phyloP scores from a whole-genome alignment of 139 green algal species.

The Coelastrella sp. region DNA sequence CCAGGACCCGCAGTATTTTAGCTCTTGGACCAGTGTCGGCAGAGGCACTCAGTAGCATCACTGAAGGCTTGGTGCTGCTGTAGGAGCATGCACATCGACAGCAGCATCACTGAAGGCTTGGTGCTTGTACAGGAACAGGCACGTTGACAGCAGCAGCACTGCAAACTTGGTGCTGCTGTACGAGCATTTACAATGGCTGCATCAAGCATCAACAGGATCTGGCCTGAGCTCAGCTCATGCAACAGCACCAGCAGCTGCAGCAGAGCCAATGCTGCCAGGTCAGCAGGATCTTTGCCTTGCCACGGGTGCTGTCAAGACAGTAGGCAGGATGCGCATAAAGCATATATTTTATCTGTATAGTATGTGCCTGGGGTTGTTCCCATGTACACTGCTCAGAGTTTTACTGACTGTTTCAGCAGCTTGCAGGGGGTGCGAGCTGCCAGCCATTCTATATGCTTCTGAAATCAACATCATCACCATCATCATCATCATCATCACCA shows the following conservation, averaged over 20 bases:
- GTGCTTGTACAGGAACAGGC: not conserved
- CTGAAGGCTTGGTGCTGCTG: constrained; percentile 30
- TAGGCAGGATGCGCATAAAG: too few species aligned
- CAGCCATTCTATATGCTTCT: too few species aligned
- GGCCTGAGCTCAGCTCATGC: not conserved
- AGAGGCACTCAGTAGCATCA: not conserved
- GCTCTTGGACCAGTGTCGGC: constrained; percentile 13
- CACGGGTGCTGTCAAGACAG: not conserved
- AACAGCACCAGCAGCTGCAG: not conserved
- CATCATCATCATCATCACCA: too few species aligned
- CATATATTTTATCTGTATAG: too few species aligned
- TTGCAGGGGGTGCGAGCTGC: too few species aligned
- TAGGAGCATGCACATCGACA: not conserved
- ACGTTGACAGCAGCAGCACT: not conserved
- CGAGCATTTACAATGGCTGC: not conserved
- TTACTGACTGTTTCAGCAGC: too few species aligned
- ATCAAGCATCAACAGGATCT: not conserved
- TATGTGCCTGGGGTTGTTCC: too few species aligned
- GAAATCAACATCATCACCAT: too few species aligned
- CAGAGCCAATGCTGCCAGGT: not conserved
- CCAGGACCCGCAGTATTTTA: constrained; percentile 13
- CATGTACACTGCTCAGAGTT: too few species aligned
- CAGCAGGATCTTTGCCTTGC: not conserved
- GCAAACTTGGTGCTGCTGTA: not conserved
- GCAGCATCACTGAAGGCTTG: not conserved